Evolutionary conservation across 148 eudicot species (phyloP), one percentile per base, ranked within the genome.

Genomic region (Fagopyrum esculentum): DNA sequence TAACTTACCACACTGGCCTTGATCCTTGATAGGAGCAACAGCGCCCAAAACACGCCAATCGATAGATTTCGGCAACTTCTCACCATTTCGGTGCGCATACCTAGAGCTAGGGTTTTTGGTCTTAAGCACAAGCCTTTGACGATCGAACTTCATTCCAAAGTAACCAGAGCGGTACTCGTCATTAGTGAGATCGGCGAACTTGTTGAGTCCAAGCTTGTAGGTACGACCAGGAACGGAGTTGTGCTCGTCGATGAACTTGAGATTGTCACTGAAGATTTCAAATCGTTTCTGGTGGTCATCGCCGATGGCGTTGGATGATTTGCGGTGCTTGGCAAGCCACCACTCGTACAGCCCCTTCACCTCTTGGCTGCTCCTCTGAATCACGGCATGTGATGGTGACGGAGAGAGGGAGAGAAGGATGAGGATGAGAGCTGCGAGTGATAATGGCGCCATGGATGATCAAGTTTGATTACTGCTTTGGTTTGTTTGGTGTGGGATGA

Each of bases 351-450:
- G 51, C 30, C 73, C 73, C 73, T 6, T 47, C n/a, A 70, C 50
- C 73, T 70, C 73, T 22, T 70, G 50, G 50, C 6, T 17, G 15
- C 73, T 70, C 73, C 73, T 44, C 51, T 70, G 30, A 44, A 9
- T 22, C 0, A 30, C 17, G 44, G 73, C 73, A 2, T 45, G 51
- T 5, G 51, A 71, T 1, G 17, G 48, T 2, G 35, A 22, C 0
- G 72, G 48, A 29, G 13, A 72, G 43, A 2, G 85, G 75, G 77
- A 74, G 55, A 86, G 40, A 74, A 85, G 61, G 70, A 89, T 54
- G 75, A 71, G 35, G 73, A 71, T 2, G 51, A 49, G 35, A 9
- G 73, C 35, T 17, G 54, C 46, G 73, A 49, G 73, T 8, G 22
- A 26, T 9, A 30, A 46, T 9, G 52, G 12, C 51, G 73, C 52